Evolutionary conservation across 768 basidiomycete species (phyloP).

Genomic region (Flagelloscypha sp.): DNA sequence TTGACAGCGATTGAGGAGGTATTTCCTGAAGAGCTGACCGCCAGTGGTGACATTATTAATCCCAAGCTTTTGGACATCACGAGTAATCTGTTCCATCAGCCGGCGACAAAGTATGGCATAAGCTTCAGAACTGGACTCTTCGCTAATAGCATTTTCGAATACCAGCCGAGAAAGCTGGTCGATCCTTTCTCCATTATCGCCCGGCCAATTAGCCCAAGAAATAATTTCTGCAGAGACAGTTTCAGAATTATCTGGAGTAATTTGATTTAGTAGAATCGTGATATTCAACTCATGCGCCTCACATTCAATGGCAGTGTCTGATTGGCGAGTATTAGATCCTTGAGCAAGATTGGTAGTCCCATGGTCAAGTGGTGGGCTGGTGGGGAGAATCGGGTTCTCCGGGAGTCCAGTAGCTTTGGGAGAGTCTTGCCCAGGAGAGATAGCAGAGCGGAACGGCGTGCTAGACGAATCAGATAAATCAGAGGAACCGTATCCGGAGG

Average conservation of each 20-base stretch:
- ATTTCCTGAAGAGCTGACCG: conserved; percentile 44
- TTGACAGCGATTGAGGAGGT: conserved; percentile 47
- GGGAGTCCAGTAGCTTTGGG: too few relatives aligned
- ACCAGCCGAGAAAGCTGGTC: conserved; percentile 46
- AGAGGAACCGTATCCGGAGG: too few relatives aligned
- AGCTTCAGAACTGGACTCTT: conserved; percentile 45
- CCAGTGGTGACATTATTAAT: conserved; percentile 31
- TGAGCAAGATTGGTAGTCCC: too few relatives aligned
- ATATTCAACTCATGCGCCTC: too few relatives aligned
- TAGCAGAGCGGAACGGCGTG: too few relatives aligned
- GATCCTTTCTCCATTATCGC: conserved; percentile 53
- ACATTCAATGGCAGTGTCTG: too few relatives aligned
- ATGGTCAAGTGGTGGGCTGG: too few relatives aligned
- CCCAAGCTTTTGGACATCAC: conserved; percentile 33
- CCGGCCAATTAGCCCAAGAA: conserved; percentile 76
- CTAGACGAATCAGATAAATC: too few relatives aligned
- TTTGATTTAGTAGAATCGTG: conserved; percentile 85
- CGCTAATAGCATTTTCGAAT: conserved; percentile 50
- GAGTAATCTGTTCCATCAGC: conserved; percentile 34
- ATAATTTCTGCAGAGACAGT: conserved; percentile 95
- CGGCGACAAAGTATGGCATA: conserved; percentile 42
- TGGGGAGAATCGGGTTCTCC: too few relatives aligned
- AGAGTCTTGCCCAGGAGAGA: too few relatives aligned
- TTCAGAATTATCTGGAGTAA: conserved; percentile 95
- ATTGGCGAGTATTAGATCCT: too few relatives aligned